Evolutionary conservation across 106 monocot genomes (phyloP).

Genomic region (Gastrodia elata): DNA sequence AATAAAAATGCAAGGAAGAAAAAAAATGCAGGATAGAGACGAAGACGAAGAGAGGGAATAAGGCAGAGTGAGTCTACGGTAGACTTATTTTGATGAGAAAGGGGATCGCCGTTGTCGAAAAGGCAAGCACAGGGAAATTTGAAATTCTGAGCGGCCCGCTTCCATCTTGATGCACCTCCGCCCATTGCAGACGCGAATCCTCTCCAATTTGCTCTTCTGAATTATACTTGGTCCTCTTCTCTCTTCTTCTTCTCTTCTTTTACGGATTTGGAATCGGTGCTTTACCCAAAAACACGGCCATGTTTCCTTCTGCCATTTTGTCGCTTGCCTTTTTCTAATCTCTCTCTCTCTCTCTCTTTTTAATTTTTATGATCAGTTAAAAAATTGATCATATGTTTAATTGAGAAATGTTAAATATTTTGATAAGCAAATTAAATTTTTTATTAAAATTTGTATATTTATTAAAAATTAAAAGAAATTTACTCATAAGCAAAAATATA

Average conservation of each 20-base stretch:
- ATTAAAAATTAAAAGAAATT: too few species aligned
- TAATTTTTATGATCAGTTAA: too few species aligned
- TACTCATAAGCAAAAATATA: too few species aligned
- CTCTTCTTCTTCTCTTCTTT: conserved; percentile 8
- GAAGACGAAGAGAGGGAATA: not conserved
- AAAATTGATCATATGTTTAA: too few species aligned
- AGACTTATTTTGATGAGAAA: not conserved
- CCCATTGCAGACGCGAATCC: conserved; percentile 17
- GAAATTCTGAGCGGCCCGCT: conserved; percentile 34
- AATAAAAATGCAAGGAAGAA: not conserved
- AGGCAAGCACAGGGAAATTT: conserved; percentile 49
- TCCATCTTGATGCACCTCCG: conserved; percentile 35
- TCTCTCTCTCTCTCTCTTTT: conserved; percentile 8
- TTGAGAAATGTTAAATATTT: too few species aligned
- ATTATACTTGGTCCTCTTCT: not conserved
- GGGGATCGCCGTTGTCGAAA: conserved; percentile 15
- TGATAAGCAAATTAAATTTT: too few species aligned
- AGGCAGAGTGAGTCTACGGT: conserved; percentile 14
- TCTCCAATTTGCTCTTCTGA: not conserved
- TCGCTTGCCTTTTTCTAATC: not conserved
- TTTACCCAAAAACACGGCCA: not conserved
- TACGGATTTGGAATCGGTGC: conserved; percentile 1
- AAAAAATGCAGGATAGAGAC: not conserved
- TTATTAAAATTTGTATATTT: too few species aligned
- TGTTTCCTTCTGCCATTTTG: not conserved